These are phyloP conservation scores for Aspergillus clavatus DNA, from an alignment of 2,329 filamentous ascomycete genomes.

Conservation along the genomic window DNA sequence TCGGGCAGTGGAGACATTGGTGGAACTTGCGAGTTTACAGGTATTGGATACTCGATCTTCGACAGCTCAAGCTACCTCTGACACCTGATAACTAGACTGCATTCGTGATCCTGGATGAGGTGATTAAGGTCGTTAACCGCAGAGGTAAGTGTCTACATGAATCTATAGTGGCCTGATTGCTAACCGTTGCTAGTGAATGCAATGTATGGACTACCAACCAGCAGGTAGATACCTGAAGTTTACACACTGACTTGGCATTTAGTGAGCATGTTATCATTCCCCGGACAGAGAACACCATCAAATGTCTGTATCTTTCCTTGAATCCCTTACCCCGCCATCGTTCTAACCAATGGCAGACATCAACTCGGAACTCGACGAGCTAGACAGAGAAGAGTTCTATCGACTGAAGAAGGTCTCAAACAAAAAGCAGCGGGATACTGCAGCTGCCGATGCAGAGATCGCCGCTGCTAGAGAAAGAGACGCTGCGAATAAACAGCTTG, in stretches of 20 bases:
- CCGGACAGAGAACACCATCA: slow-evolving; percentile 98
- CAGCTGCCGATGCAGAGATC: slow-evolving; percentile 68
- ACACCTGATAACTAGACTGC: slow-evolving; percentile 58
- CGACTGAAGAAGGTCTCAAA: slow-evolving; percentile 88
- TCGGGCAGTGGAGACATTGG: slow-evolving; percentile 88
- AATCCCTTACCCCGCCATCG: neutral
- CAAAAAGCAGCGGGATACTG: slow-evolving; percentile 76
- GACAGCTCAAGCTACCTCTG: neutral
- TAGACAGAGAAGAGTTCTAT: slow-evolving; percentile 98
- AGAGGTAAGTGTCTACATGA: slow-evolving; percentile 58
- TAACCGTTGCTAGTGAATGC: slow-evolving; percentile 66
- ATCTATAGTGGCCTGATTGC: slow-evolving; percentile 6
- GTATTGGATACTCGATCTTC: slow-evolving; percentile 32
- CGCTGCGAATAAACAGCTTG: slow-evolving; percentile 52
- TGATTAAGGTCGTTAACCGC: slow-evolving; percentile 98
- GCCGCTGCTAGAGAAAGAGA: slow-evolving; percentile 47
- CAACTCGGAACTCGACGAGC: slow-evolving; percentile 95
- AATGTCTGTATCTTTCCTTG: slow-evolving; percentile 56
- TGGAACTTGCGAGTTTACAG: slow-evolving; percentile 90
- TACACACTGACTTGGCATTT: slow-evolving; percentile 12
- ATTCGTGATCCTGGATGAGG: slow-evolving; percentile 95
- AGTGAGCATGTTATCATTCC: slow-evolving; percentile 76
- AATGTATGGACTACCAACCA: slow-evolving; percentile 59
- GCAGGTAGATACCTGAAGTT: neutral
- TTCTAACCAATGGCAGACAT: slow-evolving; percentile 58